Evolutionary conservation across 192 early-diverging fungal genomes (phyloP), one percentile per base, ranked within the genome.

Genomic region (Coemansia sp.): DNA sequence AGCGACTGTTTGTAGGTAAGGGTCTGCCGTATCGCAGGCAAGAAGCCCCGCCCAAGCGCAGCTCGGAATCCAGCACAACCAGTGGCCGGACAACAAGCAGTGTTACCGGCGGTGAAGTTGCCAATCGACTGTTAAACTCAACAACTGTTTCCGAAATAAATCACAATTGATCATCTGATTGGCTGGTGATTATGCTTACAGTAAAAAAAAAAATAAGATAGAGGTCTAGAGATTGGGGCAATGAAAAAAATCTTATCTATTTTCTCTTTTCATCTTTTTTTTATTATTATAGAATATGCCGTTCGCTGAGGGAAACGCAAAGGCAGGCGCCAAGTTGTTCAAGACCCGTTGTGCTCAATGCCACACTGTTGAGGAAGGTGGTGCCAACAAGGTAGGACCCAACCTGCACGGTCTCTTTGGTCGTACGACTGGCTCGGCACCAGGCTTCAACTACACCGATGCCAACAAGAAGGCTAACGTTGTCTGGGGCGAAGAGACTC

Each of bases 331-430:
- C 65, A 80, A 80, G 71, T 68, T 80, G 68, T 98, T 98, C 89
- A 98, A 98, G 86, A 98, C 95, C 65, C 91, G 95, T 58, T 98
- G 95, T 63, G 94, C 95, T 54, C 93, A 94, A 75, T 98, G 95
- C 85, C 94, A 98, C 86, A 93, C 93, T 61, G 86, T 94, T 26
- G 94, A 98, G 58, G 76, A 45, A 13, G 69, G 47, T 39, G 78
- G 68, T 48, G 65, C 90, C 55, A 88, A 96, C 87, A 96, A 98
- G 87, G 87, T 92, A 59, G 96, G 96, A 16, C 96, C 96, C 65
- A 96, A 95, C 81, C 82, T 98, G 42, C 81, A 92, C 83, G 94
- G 94, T 52, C 68, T 98, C 48, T 91, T 96, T 56, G 91, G 91
- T 37, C 89, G 91, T 60, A 81, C 85, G 70, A 94, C 94, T 50